A percentile compares a stretch with the other conserved stretches of the same genome.
Conservation (phyloP, 2,329 filamentous ascomycete species). For the Aspergillus hortae region DNA sequence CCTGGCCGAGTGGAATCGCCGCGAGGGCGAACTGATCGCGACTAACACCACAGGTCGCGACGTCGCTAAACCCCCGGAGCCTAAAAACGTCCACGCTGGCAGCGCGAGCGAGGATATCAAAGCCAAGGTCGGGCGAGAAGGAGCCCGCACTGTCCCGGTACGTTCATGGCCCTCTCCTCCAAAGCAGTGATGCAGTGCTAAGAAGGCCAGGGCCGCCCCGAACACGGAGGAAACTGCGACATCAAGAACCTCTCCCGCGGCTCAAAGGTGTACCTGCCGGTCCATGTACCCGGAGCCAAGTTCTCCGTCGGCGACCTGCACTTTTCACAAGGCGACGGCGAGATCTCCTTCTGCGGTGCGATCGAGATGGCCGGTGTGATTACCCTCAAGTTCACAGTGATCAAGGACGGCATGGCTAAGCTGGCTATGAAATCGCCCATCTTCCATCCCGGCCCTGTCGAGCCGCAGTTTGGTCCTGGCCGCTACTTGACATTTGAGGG, state of each 20-base stretch:
- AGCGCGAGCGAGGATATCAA: conserved; percentile 56
- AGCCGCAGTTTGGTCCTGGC: conserved; percentile 81
- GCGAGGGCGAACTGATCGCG: conserved; percentile 75
- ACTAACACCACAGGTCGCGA: conserved; percentile 62
- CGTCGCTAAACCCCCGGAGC: conserved; percentile 74
- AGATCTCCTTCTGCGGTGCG: conserved; percentile 83
- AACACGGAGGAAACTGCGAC: conserved; percentile 88
- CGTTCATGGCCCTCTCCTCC: neutral
- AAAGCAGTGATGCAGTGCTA: neutral
- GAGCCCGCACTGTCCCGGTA: conserved; percentile 77
- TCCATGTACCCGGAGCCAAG: conserved; percentile 82
- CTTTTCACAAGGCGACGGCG: conserved; percentile 84
- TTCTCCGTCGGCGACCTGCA: conserved; percentile 88
- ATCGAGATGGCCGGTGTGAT: conserved; percentile 95
- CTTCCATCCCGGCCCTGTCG: conserved; percentile 81
- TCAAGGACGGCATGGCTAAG: conserved; percentile 74
- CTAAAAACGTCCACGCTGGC: conserved; percentile 70
- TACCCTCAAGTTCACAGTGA: conserved; percentile 82
- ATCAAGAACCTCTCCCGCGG: conserved; percentile 82
- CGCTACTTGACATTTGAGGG: conserved; percentile 83
- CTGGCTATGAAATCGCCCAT: conserved; percentile 78
- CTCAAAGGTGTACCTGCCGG: conserved; percentile 79
- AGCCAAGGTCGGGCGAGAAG: conserved; percentile 69
- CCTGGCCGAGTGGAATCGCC: conserved; percentile 76
- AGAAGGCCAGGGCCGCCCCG: conserved; percentile 59